These are phyloP conservation scores for Mucor racemosus DNA, from an alignment of 371 early-diverging fungal species.

Conservation along the genomic window DNA sequence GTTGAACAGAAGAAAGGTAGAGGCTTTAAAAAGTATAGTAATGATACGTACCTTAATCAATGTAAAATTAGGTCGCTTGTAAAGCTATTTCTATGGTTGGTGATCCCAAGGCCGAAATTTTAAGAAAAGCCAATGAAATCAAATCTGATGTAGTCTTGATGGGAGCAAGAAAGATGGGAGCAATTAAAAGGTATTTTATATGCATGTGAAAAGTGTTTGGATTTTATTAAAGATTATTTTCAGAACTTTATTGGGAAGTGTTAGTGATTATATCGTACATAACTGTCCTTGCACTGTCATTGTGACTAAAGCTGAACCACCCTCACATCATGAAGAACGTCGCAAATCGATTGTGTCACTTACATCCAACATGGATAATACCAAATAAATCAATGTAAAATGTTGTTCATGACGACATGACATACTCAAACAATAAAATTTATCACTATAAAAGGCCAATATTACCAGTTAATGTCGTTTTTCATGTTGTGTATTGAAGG, in stretches of 20 bases:
- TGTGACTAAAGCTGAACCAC: constrained; percentile 39
- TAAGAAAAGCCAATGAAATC: constrained; percentile 56
- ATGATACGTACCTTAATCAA: not conserved
- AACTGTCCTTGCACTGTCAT: constrained; percentile 54
- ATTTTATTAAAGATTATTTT: not conserved
- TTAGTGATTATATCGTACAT: constrained; percentile 60
- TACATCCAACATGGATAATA: constrained; percentile 15
- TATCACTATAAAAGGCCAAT: not conserved
- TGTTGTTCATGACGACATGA: not conserved
- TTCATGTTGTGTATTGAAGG: not conserved
- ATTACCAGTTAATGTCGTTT: not conserved
- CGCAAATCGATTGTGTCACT: constrained; percentile 28
- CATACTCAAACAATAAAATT: not conserved
- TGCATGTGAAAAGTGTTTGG: not conserved
- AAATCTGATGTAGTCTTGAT: constrained; percentile 62
- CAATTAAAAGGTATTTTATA: constrained; percentile 46
- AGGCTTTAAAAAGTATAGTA: not conserved
- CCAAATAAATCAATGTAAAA: constrained; percentile 6
- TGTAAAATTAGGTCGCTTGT: constrained; percentile 44
- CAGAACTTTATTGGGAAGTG: constrained; percentile 60
- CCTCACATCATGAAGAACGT: constrained; percentile 26
- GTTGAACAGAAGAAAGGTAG: constrained; percentile 38
- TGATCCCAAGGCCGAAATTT: constrained; percentile 59
- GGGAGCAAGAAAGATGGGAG: constrained; percentile 63
- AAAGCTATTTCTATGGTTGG: constrained; percentile 67